Evolutionary conservation across 768 basidiomycete genomes (phyloP), one percentile per base, ranked within the genome.

Genomic region (Naganishia friedmannii): DNA sequence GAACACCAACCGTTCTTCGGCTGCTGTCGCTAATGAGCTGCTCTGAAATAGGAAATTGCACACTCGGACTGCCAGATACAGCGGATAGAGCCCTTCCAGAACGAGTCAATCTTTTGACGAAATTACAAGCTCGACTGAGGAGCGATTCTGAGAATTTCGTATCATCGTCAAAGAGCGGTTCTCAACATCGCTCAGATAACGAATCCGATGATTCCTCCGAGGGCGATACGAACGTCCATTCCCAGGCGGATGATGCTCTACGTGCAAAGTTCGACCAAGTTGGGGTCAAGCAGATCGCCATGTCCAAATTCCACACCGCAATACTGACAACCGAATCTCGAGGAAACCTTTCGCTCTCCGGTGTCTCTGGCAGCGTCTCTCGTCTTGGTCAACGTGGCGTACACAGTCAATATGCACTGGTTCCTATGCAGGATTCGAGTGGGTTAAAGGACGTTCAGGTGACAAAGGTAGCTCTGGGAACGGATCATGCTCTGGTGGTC

Each of bases 401-500:
- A 2, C 90, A 93, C 75, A 92, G 89, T 17, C 91, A 93, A 78
- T 89, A 89, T 72, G 83, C 84, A 15, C 84, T 93, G 34, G 85
- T 85, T 51, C 86, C 0, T 79, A 91, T 19, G 77, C 85, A 0
- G 85, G 37, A 85, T 85, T 53, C 86, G 0, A 80, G 90, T 17
- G 77, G 85, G 0, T 83, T 89, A 53, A 81, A 86, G 0, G 83
- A 87, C 46, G 82, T 83, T 0, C 72, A 74, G 32, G 85, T 93
- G 34, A 82, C 84, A 7, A 83, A 87, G 17, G 86, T 97, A 29
- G 92, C 93, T 0, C 84, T 93, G 8, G 94, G 92, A 13, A 95
- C 95, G 79, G 96, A 99, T 75, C 96, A 98, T 77, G 94, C 94
- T 0, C 86, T 98, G 32, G 90, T 87, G 0, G 83, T 98, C 32